Base-by-base conservation (phyloP, 108 stramenopile genomes). In the Cyclotella distinguenda region DNA sequence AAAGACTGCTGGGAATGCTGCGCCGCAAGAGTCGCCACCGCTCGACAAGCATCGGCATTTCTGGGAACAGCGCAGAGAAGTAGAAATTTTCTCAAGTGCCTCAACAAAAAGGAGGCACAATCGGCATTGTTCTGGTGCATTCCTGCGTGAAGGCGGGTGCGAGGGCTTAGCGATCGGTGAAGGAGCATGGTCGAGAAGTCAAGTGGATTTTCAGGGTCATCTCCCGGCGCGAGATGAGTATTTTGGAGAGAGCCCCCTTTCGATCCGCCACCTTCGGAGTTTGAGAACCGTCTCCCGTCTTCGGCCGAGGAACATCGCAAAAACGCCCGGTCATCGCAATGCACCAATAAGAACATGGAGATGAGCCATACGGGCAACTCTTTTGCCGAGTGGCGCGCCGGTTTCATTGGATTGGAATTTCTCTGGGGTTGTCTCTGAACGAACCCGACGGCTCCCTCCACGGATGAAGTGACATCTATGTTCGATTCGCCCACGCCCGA, bases 281-380 rank as follows among this genome's bases (percentile, higher is more conserved):
- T 62, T 36, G 66, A 80, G 28, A 89, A 89, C 5, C 88, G 68
- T 36, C 86, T 81, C 63, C 89, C 90, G 47, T 92, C 90, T 43
- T 83, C 68, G 13, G 83, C 83, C 1, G 85, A 84, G 8, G 88
- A 59, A 45, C 86, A 88, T 27, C 90, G 66, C 64, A 80, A 64
- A 64, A 80, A 85, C 3, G 84, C 82, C 63, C 81, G 68, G 46
- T 88, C 84, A 76, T 90, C 92, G 51, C 89, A 90, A 60, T 93
- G 92, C 19, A 93, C 64, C 50, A 93, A 53, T 26, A 93, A 66
- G 63, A 93, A 93, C 43, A 83, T 90, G 18, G 87, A 82, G 25
- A 93, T 73, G 27, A 93, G 71, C 92, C 92, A 93, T 0, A 90
- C 89, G 1, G 92, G 92, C 6, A 93, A 62, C 62, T 93, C 92